A percentile compares a stretch with the other conserved stretches of the same genome.
These are phyloP conservation scores for Tephrocybe sp. DNA, from an alignment of 768 basidiomycete species.

Conservation along the genomic window DNA sequence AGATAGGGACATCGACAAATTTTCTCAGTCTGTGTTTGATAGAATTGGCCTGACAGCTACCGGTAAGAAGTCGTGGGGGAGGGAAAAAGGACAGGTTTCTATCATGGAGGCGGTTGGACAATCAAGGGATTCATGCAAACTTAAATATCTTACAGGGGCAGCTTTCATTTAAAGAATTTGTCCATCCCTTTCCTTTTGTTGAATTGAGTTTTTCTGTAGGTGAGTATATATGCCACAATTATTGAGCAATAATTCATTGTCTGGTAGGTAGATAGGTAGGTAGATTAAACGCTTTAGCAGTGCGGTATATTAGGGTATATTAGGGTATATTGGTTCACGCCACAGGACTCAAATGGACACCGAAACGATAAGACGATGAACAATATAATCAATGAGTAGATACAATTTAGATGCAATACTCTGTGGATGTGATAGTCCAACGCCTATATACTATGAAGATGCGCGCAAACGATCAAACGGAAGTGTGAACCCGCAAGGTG, in stretches of 20 bases:
- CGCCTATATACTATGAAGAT: neutral
- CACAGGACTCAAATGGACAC: neutral
- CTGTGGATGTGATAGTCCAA: neutral
- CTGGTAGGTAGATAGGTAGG: no score
- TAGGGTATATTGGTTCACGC: no score
- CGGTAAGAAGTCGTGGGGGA: slow-evolving; percentile 23
- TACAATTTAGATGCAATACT: slow-evolving; percentile 2
- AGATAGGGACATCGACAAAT: slow-evolving; percentile 93
- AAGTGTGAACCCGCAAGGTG: slow-evolving; percentile 4
- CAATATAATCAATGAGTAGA: neutral
- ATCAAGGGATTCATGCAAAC: slow-evolving; percentile 79
- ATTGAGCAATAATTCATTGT: no score
- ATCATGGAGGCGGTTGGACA: slow-evolving; percentile 75
- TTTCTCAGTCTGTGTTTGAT: slow-evolving; percentile 81
- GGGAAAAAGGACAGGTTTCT: slow-evolving; percentile 32
- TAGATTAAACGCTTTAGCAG: no score
- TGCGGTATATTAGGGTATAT: no score
- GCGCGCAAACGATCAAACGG: neutral
- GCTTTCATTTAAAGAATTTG: slow-evolving; percentile 95
- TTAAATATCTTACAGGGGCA: slow-evolving; percentile 92
- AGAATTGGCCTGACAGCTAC: slow-evolving; percentile 51
- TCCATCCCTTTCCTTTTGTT: no score
- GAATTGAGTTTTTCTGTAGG: no score
- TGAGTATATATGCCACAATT: no score
- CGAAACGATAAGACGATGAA: neutral